These are phyloP conservation scores for Diutina ranongensis DNA, from an alignment of 1,139 yeast species.

Conservation along the genomic window DNA sequence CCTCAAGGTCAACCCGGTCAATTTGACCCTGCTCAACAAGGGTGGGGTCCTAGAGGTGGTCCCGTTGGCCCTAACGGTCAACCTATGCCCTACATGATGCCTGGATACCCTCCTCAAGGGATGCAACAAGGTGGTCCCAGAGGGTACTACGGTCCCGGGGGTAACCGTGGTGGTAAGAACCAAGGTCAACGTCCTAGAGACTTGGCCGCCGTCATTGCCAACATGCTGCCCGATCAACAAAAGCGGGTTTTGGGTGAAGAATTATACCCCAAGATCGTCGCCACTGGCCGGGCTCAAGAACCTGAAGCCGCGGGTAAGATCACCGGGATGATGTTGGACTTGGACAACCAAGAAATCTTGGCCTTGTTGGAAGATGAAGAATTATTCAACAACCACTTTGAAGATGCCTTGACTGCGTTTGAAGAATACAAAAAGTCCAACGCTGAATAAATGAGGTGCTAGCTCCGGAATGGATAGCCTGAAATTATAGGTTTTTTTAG, in stretches of 20 bases:
- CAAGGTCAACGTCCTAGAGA: constrained; percentile 25
- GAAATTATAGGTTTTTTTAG: too few relatives aligned
- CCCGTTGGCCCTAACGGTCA: constrained; percentile 76
- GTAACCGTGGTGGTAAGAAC: constrained; percentile 30
- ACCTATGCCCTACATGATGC: constrained; percentile 74
- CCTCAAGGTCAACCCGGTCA: constrained; percentile 1
- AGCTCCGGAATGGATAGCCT: constrained; percentile 1
- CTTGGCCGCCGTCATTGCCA: constrained; percentile 49
- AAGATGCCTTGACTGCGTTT: constrained; percentile 91
- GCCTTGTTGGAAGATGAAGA: constrained; percentile 84
- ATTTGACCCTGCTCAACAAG: constrained; percentile 45
- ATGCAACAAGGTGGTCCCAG: constrained; percentile 26
- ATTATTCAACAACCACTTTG: constrained; percentile 82
- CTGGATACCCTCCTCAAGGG: constrained; percentile 50
- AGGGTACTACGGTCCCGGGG: constrained; percentile 26
- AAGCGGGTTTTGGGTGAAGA: constrained; percentile 97
- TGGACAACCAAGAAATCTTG: constrained; percentile 86
- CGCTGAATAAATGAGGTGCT: neutral
- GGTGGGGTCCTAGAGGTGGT: constrained; percentile 67
- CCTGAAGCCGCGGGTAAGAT: constrained; percentile 97
- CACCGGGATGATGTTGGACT: constrained; percentile 97
- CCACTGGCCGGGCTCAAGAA: constrained; percentile 77
- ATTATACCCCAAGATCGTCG: constrained; percentile 86
- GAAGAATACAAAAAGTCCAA: constrained; percentile 52
- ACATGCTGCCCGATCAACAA: constrained; percentile 77